phyloP scores from a whole-genome alignment of 1,284 basidiomycete species.

The Pyrrhoderma noxium region DNA sequence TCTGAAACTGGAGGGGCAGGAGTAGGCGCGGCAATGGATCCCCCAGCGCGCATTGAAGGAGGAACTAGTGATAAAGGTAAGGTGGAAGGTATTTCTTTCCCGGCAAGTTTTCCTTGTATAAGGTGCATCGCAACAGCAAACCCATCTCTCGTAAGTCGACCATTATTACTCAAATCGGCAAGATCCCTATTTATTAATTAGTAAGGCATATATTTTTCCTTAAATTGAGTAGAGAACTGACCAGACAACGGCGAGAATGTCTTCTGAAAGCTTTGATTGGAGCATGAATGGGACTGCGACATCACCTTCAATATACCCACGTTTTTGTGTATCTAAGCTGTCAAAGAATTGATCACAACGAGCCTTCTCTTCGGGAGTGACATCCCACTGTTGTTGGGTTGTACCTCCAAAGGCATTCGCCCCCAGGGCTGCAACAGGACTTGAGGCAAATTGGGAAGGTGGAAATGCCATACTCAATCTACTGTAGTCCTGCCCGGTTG shows the following conservation, averaged over 20 bases:
- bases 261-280: slow-evolving; percentile 82
- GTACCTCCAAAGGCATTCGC: slow-evolving; percentile 29
- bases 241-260: slow-evolving; percentile 88
- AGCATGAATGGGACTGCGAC: slow-evolving; percentile 96
- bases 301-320: slow-evolving; percentile 86
- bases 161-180: slow-evolving; percentile 85
- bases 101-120: slow-evolving; percentile 82
- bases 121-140: slow-evolving; percentile 97
- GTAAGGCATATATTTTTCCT: slow-evolving; percentile 14
- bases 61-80: slow-evolving; percentile 78
- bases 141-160: slow-evolving; percentile 82
- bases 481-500: slow-evolving; percentile 34
- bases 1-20: slow-evolving; percentile 30
- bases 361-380: slow-evolving; percentile 78
- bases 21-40: slow-evolving; percentile 26
- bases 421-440: slow-evolving; percentile 25
- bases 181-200: slow-evolving; percentile 65
- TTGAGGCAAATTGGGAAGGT: slow-evolving; percentile 7
- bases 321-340: slow-evolving; percentile 67
- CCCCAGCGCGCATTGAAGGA: slow-evolving; percentile 56
- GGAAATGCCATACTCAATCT: slow-evolving; percentile 10
- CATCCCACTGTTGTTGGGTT: slow-evolving; percentile 62
- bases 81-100: slow-evolving; percentile 70
- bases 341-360: slow-evolving; percentile 81
- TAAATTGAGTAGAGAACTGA: slow-evolving; percentile 32